phyloP scores from a whole-genome alignment of 2,329 filamentous ascomycete species.

The Diatrype stigma region DNA sequence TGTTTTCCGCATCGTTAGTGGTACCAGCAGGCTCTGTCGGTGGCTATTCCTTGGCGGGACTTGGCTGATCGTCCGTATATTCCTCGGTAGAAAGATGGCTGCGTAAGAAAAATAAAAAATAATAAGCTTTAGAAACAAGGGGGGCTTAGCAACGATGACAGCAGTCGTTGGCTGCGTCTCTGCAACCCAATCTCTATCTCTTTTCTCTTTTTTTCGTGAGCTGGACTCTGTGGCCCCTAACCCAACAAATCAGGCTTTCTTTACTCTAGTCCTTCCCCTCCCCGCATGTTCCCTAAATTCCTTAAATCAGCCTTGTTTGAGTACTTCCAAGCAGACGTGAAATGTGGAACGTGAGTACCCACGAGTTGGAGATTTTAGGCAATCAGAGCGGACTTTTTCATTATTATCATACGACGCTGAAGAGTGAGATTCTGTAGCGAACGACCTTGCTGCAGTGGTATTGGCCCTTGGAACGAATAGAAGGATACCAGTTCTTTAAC shows the following conservation, averaged over 20 bases:
- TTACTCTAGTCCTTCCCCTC: not conserved
- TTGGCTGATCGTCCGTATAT: constrained; percentile 12
- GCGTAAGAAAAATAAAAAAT: constrained; percentile 9
- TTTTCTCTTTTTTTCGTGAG: too few relatives aligned
- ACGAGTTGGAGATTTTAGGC: not conserved
- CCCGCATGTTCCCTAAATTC: not conserved
- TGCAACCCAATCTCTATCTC: too few relatives aligned
- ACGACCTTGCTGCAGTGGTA: not conserved
- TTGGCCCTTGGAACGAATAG: not conserved
- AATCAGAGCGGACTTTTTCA: not conserved
- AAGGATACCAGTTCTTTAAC: not conserved
- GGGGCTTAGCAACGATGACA: not conserved
- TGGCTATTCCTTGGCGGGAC: constrained; percentile 14
- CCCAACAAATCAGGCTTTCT: not conserved
- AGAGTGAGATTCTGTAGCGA: not conserved
- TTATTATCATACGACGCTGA: not conserved
- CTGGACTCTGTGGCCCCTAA: not conserved
- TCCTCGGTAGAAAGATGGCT: constrained; percentile 12
- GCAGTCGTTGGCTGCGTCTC: too few relatives aligned
- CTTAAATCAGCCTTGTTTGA: not conserved
- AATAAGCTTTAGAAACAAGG: constrained; percentile 15
- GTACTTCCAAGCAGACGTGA: not conserved
- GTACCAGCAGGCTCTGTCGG: constrained; percentile 14
- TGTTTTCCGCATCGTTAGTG: constrained; percentile 12
- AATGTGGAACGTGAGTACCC: not conserved